Evolutionary conservation across 169 alveolate genomes (phyloP).

Genomic region (Amoebophrya sp.): DNA sequence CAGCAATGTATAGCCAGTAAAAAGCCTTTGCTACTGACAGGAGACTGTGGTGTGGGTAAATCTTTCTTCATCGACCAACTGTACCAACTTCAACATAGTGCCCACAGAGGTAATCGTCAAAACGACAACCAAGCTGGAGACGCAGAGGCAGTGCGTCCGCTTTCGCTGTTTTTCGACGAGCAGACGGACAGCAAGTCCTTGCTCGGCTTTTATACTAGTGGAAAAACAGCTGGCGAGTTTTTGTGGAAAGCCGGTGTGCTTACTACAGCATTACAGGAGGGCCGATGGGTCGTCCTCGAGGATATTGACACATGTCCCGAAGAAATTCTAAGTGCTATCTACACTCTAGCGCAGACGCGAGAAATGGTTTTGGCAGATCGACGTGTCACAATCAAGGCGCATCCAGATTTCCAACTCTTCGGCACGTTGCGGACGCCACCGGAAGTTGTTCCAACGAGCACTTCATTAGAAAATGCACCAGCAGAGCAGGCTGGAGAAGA

Average conservation of each 20-base stretch:
- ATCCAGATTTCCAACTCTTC: background rate
- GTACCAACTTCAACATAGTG: background rate
- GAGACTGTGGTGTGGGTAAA: background rate
- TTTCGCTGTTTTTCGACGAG: slow-evolving; percentile 16
- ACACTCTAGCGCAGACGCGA: background rate
- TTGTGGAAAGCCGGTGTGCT: slow-evolving; percentile 44
- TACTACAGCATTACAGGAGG: slow-evolving; percentile 40
- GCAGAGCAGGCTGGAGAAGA: background rate
- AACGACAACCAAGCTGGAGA: background rate
- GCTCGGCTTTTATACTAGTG: background rate
- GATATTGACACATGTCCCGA: slow-evolving; percentile 41
- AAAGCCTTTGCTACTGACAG: background rate
- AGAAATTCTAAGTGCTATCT: background rate
- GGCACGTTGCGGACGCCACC: background rate
- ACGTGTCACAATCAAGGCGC: background rate
- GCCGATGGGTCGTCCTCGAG: slow-evolving; percentile 45
- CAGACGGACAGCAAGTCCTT: slow-evolving; percentile 9
- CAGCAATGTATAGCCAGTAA: background rate
- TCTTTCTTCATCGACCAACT: background rate
- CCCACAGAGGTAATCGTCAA: too few species aligned
- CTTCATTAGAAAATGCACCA: background rate
- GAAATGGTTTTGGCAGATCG: background rate
- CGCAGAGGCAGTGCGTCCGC: background rate
- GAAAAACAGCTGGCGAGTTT: slow-evolving; percentile 37
- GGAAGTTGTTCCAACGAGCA: background rate